Conservation (phyloP, 306 rosid genomes). For the Prunus mume region DNA sequence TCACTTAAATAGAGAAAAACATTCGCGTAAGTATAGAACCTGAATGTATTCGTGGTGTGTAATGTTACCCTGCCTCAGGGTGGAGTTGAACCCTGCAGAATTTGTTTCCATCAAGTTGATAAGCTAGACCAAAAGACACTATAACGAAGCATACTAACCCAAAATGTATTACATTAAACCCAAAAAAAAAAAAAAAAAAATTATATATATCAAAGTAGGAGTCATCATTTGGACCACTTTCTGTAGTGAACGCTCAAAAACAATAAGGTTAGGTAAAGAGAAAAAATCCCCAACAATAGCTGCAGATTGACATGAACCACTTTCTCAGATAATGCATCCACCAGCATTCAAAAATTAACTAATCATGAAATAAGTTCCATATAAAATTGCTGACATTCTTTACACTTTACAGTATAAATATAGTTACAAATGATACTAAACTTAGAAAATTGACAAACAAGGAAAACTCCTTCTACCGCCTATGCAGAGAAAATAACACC, state of each 20-base stretch:
- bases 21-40: slow-evolving; percentile 43
- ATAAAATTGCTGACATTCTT: neutral
- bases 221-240: neutral
- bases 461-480: neutral
- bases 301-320: neutral
- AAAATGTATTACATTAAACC: neutral
- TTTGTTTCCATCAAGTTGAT: slow-evolving; percentile 9
- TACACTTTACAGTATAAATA: too few relatives aligned
- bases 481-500: neutral
- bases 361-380: neutral
- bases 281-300: neutral
- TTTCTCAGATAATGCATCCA: neutral
- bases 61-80: slow-evolving; percentile 88
- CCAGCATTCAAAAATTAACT: neutral
- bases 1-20: slow-evolving; percentile 20
- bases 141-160: neutral
- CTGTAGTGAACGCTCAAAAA: neutral
- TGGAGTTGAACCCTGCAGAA: slow-evolving; percentile 89
- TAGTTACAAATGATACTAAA: too few relatives aligned
- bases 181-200: too few relatives aligned
- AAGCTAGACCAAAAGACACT: neutral
- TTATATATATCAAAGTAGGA: neutral
- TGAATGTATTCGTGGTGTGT: slow-evolving; percentile 97
- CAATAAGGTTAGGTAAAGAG: neutral
- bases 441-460: neutral